These are phyloP conservation scores for Calocybe indica DNA, from an alignment of 768 basidiomycete genomes.

Conservation along the genomic window DNA sequence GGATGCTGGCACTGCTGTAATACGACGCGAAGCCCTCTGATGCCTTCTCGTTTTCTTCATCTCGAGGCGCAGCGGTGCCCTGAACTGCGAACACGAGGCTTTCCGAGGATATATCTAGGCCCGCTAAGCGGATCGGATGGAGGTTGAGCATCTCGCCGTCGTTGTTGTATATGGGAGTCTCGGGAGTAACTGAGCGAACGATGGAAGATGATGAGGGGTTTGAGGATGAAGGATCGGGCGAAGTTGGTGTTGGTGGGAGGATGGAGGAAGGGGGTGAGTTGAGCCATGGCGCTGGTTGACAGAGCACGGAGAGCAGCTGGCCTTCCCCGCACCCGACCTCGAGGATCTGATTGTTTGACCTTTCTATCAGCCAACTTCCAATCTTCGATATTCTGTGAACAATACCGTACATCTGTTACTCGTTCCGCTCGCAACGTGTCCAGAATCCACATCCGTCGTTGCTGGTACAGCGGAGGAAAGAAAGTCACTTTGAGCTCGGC, in stretches of 20 bases:
- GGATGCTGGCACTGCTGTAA: constrained; percentile 22
- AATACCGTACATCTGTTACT: constrained; percentile 41
- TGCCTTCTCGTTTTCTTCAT: constrained; percentile 16
- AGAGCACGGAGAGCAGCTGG: constrained; percentile 59
- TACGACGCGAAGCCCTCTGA: constrained; percentile 16
- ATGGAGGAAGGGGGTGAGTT: constrained; percentile 31
- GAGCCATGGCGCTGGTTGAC: constrained; percentile 72
- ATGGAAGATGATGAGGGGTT: constrained; percentile 4
- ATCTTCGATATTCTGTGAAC: not conserved
- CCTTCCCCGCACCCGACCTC: constrained; percentile 88
- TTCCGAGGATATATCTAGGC: constrained; percentile 56
- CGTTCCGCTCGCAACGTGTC: constrained; percentile 52
- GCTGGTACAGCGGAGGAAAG: constrained; percentile 60
- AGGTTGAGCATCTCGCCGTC: constrained; percentile 53
- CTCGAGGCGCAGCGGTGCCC: constrained; percentile 35
- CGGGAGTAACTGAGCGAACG: constrained; percentile 2
- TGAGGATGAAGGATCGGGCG: constrained; percentile 9
- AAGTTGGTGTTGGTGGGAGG: constrained; percentile 5
- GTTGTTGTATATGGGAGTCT: constrained; percentile 28
- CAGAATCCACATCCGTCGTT: constrained; percentile 69
- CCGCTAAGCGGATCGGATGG: constrained; percentile 50
- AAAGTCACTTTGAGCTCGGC: constrained; percentile 53
- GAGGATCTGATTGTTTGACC: constrained; percentile 45
- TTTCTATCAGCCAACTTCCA: not conserved
- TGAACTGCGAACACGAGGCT: constrained; percentile 53